A percentile compares a stretch with the other conserved stretches of the same genome.
These are phyloP conservation scores for Pestalotiopsis sp. DNA, from an alignment of 2,329 filamentous ascomycete genomes.

Conservation along the genomic window DNA sequence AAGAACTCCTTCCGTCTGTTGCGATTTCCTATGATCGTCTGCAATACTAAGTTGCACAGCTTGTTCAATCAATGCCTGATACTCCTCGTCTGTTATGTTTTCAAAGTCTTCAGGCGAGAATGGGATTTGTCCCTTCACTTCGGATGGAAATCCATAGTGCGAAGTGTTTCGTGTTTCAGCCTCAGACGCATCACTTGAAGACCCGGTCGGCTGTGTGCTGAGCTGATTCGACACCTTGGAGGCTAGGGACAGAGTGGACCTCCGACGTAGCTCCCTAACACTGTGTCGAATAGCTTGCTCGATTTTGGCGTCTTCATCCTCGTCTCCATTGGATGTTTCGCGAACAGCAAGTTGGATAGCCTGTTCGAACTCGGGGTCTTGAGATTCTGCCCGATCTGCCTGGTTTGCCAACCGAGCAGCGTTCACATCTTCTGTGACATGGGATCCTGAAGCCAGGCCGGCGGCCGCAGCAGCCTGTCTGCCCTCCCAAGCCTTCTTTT, in stretches of 20 bases:
- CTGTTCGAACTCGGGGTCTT: constrained; percentile 63
- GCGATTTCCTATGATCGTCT: constrained; percentile 23
- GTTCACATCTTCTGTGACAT: constrained; percentile 21
- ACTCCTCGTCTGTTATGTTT: constrained; percentile 57
- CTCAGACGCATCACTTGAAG: neutral
- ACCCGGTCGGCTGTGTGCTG: neutral
- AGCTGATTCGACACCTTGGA: neutral
- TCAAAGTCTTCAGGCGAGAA: constrained; percentile 38
- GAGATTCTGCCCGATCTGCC: constrained; percentile 36
- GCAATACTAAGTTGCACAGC: constrained; percentile 55
- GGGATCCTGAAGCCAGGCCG: constrained; percentile 14
- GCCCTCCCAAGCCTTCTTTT: constrained; percentile 46
- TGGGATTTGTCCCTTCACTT: constrained; percentile 20
- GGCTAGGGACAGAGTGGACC: constrained; percentile 22
- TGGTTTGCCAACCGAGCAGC: constrained; percentile 15
- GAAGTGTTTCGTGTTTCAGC: neutral
- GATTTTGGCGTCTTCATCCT: constrained; percentile 69
- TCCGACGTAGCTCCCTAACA: constrained; percentile 54
- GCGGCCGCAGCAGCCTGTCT: constrained; percentile 27
- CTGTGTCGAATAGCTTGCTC: constrained; percentile 76
- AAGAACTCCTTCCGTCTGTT: constrained; percentile 23
- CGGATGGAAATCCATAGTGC: constrained; percentile 21
- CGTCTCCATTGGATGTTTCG: constrained; percentile 70
- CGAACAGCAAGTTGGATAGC: constrained; percentile 71
- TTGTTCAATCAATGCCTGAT: constrained; percentile 57